Base-by-base conservation (phyloP, 805 yeast species). In the Monosporozyma aquatica region DNA sequence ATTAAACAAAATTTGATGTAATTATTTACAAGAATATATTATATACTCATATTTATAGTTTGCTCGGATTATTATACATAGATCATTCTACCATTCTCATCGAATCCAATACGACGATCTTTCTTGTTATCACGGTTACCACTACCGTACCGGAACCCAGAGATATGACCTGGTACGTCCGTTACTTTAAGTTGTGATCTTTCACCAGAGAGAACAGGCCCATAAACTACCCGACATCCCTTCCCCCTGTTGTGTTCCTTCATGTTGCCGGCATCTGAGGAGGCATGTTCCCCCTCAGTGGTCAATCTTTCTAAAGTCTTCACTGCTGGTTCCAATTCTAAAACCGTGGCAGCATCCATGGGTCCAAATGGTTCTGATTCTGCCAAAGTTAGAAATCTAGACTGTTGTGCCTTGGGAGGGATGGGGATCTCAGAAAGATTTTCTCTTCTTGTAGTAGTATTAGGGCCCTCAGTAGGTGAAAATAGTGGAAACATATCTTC, bases 301-400 rank as follows among this genome's bases (percentile, higher is more conserved):
- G 85, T 71, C 48, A 89, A 71, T 60, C 76, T 77, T 53, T 79
- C 76, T 52, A 89, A 71, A 3, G 92, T 83, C 28, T 71, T 77
- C 38, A 78, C 75, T 23, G 97, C 97, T n/a, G 95, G 95, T 60
- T 85, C 89, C 49, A 90, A 71, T 34, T 74, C 87, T 49, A 86
- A 76, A 30, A 82, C 75, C 44, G 78, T 69, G 39, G 98, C 96
- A 11, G 98, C 97, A 58, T 92, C 97, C 5, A 87, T 73, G 5
- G 97, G 95, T 6, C 96, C 96, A 60, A 90, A 89, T 8, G 95
- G 95, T 67, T 87, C 95, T 22, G 87, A 80, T 66, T 90, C 98
- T 8, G 95, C 90, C 60, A 90, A 80, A 10, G 95, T 82, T 58
- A 86, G 65, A 69, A 89, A 89, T 50, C 90, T 72, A 49, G 94